Evolutionary conservation across 208 protist species (phyloP), one percentile per base, ranked within the genome.

Genomic region (Trypanosoma melophagium): DNA sequence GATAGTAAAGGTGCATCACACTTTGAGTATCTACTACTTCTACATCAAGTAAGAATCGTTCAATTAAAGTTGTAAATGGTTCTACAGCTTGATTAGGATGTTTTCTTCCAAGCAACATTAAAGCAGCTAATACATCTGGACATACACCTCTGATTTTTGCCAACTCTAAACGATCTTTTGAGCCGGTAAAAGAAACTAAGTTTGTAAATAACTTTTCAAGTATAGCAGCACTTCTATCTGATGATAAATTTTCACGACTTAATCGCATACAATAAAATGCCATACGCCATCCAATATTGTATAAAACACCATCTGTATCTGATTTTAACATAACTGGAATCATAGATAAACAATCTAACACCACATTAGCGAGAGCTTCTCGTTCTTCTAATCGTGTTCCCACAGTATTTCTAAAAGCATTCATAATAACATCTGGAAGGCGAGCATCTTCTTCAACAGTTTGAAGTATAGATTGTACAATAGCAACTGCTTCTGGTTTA

Each of bases 281-380:
- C 52, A 87, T 75, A 14, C 79, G 81, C 84, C 84, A 90, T 31
- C 69, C 87, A 57, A 86, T 69, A 51, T 80, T 85, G 70, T 84
- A 81, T 73, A 79, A 71, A 45, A 66, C 75, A 7, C 71, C 60
- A 61, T 87, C 79, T 22, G 42, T 63, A 49, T 67, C 71, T 56
- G 82, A 81, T 67, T 80, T 81, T 54, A 93, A 53, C 63, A 93
- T 78, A 49, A 64, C 67, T 56, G 87, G 87, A 60, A 93, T 69
- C n/a, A 83, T 81, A 56, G 79, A 75, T 2, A 80, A 22, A 7
- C 53, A 71, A 19, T 71, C 65, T 50, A 60, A 67, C 7, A 71
- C 13, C 58, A 52, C 31, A 56, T 45, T 25, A 66, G 63, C 19
- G 71, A 67, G 49, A 55, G 52, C 45, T 24, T 38, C 41, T 53